Evolutionary conservation across 441 rosid genomes (phyloP).

Genomic region (Syzygium malaccense): DNA sequence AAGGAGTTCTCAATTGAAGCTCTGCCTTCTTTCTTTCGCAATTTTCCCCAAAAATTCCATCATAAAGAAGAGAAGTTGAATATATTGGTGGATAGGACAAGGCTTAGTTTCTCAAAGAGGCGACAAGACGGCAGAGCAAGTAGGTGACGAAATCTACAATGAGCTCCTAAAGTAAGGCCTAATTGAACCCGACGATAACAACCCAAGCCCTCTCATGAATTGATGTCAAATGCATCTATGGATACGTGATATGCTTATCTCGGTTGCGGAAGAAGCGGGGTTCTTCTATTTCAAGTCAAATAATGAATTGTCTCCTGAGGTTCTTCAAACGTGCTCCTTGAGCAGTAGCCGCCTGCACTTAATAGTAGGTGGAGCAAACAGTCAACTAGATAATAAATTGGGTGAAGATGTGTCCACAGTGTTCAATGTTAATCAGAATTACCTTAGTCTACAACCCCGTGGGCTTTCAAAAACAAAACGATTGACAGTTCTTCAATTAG

Average conservation of each 20-base stretch:
- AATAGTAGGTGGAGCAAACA: not conserved
- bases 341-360: not conserved
- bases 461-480: not conserved
- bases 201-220: not conserved
- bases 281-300: not conserved
- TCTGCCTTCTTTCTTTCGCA: not conserved
- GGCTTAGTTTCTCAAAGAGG: not conserved
- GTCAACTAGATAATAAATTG: not conserved
- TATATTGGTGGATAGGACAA: conserved; percentile 12
- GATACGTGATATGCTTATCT: not conserved
- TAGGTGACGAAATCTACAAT: not conserved
- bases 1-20: fast-evolving
- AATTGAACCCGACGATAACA: not conserved
- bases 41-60: not conserved
- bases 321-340: not conserved
- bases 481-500: conserved; percentile 1
- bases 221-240: not conserved
- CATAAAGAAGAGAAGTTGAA: not conserved
- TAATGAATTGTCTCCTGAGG: not conserved
- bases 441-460: not conserved
- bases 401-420: not conserved
- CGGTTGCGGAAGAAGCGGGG: not conserved
- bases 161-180: not conserved
- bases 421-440: not conserved
- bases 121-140: not conserved